Conservation (phyloP, 2,329 filamentous ascomycete species). For the Tolypocladium tropicale region DNA sequence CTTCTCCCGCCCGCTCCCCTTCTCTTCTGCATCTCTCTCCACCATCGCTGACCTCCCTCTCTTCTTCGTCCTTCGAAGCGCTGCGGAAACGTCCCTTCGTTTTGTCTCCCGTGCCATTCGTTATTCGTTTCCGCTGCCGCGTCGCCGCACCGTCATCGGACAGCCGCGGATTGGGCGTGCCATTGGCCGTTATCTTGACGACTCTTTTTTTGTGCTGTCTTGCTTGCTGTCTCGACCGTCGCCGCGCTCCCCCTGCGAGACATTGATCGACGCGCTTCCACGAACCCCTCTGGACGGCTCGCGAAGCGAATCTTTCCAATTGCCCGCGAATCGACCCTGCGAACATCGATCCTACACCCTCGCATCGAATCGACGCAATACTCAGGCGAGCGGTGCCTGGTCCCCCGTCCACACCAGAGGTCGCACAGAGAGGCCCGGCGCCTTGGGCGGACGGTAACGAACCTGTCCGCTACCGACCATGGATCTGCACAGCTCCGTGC, state of each 20-base stretch:
- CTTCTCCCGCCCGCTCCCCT: slow-evolving; percentile 3
- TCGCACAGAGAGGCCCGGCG: not conserved
- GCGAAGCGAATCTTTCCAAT: not conserved
- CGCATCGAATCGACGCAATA: not conserved
- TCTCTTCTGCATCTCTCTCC: slow-evolving; percentile 2
- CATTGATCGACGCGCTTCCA: not conserved
- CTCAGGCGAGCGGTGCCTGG: not conserved
- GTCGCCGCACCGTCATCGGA: not conserved
- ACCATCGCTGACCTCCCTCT: not conserved
- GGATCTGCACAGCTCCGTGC: not conserved
- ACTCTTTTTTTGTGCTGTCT: not conserved
- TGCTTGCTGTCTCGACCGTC: not conserved
- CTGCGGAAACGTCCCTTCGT: not conserved
- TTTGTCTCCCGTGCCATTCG: not conserved
- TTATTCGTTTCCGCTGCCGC: not conserved
- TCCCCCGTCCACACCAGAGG: not conserved
- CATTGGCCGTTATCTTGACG: not conserved
- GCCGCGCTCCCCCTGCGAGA: not conserved
- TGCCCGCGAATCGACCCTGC: not conserved
- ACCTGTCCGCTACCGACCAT: not conserved
- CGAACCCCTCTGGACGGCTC: not conserved
- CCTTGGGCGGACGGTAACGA: not conserved
- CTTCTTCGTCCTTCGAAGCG: not conserved
- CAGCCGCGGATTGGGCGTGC: not conserved
- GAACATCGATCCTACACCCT: not conserved